Evolutionary conservation across 495 filamentous ascomycete species (phyloP), one percentile per base, ranked within the genome.

Genomic region (Penicillium manginii): DNA sequence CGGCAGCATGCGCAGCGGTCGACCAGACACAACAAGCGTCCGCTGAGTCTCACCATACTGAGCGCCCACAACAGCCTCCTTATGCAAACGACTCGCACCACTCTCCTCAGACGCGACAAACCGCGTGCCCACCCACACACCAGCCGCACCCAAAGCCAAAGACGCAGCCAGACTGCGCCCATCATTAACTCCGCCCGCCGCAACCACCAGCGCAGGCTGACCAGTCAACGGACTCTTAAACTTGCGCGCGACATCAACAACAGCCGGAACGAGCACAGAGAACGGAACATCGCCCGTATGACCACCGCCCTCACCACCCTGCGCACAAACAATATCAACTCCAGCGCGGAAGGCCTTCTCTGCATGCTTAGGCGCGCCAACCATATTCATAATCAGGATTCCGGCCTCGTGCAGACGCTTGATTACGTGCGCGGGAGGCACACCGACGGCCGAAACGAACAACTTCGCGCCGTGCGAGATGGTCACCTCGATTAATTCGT

Each of bases 301-400:
- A 0, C 90, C 89, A 3, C 90, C 90, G 0, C 88, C 90, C 68
- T 93, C 89, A 21, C 88, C 88, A 9, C 90, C 90, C 76, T 93
- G 90, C 31, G 89, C 84, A 63, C 91, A 94, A 9, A 96, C 85
- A 67, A 96, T 86, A 70, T 96, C 91, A 15, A 92, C 89, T 11
- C 91, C 92, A 0, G 84, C 79, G 40, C 88, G 82, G 4, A 96
- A 79, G 26, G 91, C 91, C 78, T 96, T 94, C 64, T 84, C 81
- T 0, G 91, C 91, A 70, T 96, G 92, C 64, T 86, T 88, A n/a
- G 91, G 91, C 50, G 88, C 85, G 0, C 92, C 92, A n/a, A 96
- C 91, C 92, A 96, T 96, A 69, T 96, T 96, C 91, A 96, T 96
- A 21, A 96, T 78, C 47, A 93, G 67, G 31, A 96, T 86, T 1